A percentile compares a stretch with the other conserved stretches of the same genome.
These are phyloP conservation scores for Zelonia costaricensis DNA, from an alignment of 208 protist genomes.

Conservation along the genomic window DNA sequence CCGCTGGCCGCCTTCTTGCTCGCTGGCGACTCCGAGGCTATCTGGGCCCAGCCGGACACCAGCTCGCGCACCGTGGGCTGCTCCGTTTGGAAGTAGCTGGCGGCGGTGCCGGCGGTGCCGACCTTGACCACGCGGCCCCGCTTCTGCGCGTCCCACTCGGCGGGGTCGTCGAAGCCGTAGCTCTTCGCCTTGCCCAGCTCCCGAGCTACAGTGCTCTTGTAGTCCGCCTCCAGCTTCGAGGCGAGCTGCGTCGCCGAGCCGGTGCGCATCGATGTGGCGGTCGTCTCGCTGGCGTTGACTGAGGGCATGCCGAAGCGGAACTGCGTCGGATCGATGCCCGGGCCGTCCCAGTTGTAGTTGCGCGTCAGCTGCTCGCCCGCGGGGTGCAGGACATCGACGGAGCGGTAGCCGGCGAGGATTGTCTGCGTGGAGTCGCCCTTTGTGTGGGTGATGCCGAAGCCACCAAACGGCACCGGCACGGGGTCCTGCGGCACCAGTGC, in stretches of 20 bases:
- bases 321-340: slow-evolving; percentile 72
- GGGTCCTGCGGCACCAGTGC: slow-evolving; percentile 35
- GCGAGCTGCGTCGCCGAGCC: slow-evolving; percentile 37
- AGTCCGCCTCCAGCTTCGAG: slow-evolving; percentile 72
- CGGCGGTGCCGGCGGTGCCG: slow-evolving; percentile 27
- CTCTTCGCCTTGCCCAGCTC: slow-evolving; percentile 60
- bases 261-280: background rate
- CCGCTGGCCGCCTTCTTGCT: background rate
- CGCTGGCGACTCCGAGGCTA: background rate
- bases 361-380: slow-evolving; percentile 58
- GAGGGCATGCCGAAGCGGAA: slow-evolving; percentile 63
- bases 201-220: slow-evolving; percentile 34
- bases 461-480: slow-evolving; percentile 44
- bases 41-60: slow-evolving; percentile 56
- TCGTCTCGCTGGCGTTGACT: slow-evolving; percentile 16
- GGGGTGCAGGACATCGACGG: slow-evolving; percentile 53
- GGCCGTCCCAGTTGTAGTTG: slow-evolving; percentile 76
- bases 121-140: slow-evolving; percentile 13
- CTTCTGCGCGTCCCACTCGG: slow-evolving; percentile 45
- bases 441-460: slow-evolving; percentile 54
- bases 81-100: slow-evolving; percentile 34
- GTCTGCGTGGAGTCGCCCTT: slow-evolving; percentile 56
- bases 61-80: slow-evolving; percentile 53
- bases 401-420: slow-evolving; percentile 47
- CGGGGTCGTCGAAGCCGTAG: slow-evolving; percentile 68